phyloP scores from a whole-genome alignment of 768 basidiomycete species.

The Sistotremastrum suecicum region DNA sequence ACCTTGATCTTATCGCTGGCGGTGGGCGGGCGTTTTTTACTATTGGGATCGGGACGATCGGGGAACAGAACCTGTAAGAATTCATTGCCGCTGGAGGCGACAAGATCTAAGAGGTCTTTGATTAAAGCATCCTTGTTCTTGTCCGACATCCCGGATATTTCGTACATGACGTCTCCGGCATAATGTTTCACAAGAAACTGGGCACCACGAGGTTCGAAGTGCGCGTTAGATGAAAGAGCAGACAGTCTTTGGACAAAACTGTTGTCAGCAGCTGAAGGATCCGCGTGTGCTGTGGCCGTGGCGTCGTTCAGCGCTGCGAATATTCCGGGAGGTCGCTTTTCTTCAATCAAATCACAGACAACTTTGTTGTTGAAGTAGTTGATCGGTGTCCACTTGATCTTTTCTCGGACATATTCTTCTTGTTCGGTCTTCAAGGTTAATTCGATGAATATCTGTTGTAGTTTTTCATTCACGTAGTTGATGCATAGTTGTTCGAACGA shows the following conservation, averaged over 20 bases:
- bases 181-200: constrained; percentile 96
- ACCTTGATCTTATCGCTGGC: constrained; percentile 98
- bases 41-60: constrained; percentile 88
- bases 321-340: constrained; percentile 88
- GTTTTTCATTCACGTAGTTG: constrained; percentile 99
- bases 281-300: constrained; percentile 97
- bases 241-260: constrained; percentile 90
- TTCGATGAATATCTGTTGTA: constrained; percentile 99
- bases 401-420: constrained; percentile 96
- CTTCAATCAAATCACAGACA: constrained; percentile 97
- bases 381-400: constrained; percentile 99
- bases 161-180: constrained; percentile 98
- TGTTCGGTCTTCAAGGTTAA: constrained; percentile 97
- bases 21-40: constrained; percentile 95
- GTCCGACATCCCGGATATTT: constrained; percentile 95
- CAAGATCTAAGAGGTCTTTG: constrained; percentile 87
- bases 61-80: constrained; percentile 87
- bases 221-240: constrained; percentile 67
- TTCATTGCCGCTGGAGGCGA: constrained; percentile 63
- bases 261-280: constrained; percentile 89
- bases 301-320: constrained; percentile 98
- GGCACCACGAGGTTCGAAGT: constrained; percentile 88
- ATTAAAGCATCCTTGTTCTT: constrained; percentile 98
- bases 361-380: constrained; percentile 98
- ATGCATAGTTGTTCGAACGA: constrained; percentile 98